phyloP scores from a whole-genome alignment of 805 yeast genomes.

The Phaffomyces thermotolerans region DNA sequence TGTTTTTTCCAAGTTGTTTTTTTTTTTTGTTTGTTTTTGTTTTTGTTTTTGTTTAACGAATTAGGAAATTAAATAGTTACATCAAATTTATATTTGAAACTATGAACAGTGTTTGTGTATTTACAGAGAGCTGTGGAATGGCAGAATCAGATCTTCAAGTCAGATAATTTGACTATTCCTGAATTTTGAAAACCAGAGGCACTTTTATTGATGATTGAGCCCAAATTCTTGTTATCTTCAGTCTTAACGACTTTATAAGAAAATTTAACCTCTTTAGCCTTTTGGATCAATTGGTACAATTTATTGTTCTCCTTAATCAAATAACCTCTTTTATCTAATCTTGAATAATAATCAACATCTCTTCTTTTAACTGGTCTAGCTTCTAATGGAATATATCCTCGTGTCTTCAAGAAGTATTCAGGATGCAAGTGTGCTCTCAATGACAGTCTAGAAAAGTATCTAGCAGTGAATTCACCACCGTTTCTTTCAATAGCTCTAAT shows the following conservation, averaged over 20 bases:
- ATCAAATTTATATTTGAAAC: too few relatives aligned
- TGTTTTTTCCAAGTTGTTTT: too few relatives aligned
- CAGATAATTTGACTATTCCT: constrained; percentile 20
- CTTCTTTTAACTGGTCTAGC: constrained; percentile 83
- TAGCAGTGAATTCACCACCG: constrained; percentile 71
- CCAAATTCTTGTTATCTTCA: constrained; percentile 5
- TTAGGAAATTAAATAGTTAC: too few relatives aligned
- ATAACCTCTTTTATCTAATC: constrained; percentile 70
- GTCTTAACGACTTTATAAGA: constrained; percentile 7
- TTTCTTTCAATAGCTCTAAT: constrained; percentile 61
- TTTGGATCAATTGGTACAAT: constrained; percentile 17
- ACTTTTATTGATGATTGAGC: constrained; percentile 14
- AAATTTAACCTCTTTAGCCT: constrained; percentile 13
- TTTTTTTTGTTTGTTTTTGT: too few relatives aligned
- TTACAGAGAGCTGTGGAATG: not conserved
- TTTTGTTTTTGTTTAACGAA: too few relatives aligned
- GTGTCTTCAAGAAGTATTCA: constrained; percentile 53
- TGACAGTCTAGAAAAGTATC: constrained; percentile 60
- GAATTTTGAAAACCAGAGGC: constrained; percentile 19
- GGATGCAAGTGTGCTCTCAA: constrained; percentile 75
- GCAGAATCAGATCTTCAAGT: constrained; percentile 14
- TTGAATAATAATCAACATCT: constrained; percentile 72
- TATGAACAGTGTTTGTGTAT: not conserved
- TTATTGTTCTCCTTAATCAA: constrained; percentile 35
- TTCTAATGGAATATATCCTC: constrained; percentile 74